phyloP scores from a whole-genome alignment of 176 grass and related monocot species.

The Puya raimondii region DNA sequence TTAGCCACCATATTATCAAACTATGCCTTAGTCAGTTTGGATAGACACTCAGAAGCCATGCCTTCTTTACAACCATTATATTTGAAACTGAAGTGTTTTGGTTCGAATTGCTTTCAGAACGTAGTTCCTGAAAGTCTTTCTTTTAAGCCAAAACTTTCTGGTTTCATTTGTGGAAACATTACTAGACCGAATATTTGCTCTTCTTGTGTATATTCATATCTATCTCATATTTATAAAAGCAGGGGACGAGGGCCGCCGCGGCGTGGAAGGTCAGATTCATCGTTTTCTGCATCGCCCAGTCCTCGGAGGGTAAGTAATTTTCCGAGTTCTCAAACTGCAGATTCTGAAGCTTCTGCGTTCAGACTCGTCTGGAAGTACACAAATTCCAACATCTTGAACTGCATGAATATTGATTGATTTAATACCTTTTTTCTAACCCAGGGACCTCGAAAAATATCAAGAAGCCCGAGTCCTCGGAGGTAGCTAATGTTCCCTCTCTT shows the following conservation, averaged over 20 bases:
- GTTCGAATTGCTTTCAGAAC: neutral
- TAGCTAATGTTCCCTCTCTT: slow-evolving; percentile 6
- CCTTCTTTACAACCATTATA: too few species aligned
- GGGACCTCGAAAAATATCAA: slow-evolving; percentile 77
- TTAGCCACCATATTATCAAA: too few species aligned
- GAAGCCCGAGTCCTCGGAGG: slow-evolving; percentile 93
- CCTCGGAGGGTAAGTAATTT: slow-evolving; percentile 40
- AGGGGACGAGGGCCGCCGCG: slow-evolving; percentile 73
- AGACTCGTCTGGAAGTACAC: neutral
- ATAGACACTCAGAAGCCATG: too few species aligned
- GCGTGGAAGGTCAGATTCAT: slow-evolving; percentile 84
- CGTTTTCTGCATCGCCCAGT: slow-evolving; percentile 79
- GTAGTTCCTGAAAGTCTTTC: neutral
- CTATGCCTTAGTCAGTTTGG: too few species aligned
- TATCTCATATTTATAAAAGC: slow-evolving; percentile 8
- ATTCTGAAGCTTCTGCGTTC: neutral
- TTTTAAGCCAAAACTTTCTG: neutral
- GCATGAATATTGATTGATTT: neutral
- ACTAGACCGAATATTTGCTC: neutral
- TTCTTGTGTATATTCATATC: slow-evolving; percentile 1
- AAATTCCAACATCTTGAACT: neutral
- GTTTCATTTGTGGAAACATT: neutral
- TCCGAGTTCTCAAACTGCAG: neutral
- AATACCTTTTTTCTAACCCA: slow-evolving; percentile 11
- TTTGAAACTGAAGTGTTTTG: too few species aligned